These are phyloP conservation scores for Ustilago bromivora DNA, from an alignment of 1,284 basidiomycete species.

Conservation along the genomic window DNA sequence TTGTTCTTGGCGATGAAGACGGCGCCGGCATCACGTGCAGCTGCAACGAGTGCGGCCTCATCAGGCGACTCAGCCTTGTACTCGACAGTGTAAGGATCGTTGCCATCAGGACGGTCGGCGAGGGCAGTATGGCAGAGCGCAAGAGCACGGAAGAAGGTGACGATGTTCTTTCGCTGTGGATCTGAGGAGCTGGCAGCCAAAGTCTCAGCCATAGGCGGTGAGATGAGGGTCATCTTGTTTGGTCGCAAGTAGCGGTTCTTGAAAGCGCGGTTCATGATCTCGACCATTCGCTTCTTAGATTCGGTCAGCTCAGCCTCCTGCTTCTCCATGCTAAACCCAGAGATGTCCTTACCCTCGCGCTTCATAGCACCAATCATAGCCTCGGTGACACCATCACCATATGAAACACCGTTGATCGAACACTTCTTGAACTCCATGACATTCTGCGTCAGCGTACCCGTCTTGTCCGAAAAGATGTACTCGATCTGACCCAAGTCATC, in stretches of 20 bases:
- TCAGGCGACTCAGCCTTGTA: constrained; percentile 98
- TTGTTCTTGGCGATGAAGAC: constrained; percentile 85
- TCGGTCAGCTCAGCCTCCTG: constrained; percentile 73
- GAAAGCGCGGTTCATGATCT: constrained; percentile 80
- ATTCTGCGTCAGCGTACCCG: constrained; percentile 73
- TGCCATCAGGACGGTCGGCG: constrained; percentile 71
- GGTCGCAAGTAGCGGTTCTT: constrained; percentile 88
- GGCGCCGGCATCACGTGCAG: constrained; percentile 91
- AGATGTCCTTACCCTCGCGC: constrained; percentile 79
- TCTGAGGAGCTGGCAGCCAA: constrained; percentile 75
- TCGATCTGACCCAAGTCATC: constrained; percentile 98
- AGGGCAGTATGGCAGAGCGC: constrained; percentile 93
- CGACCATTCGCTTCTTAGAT: constrained; percentile 83
- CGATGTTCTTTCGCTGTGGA: constrained; percentile 77
- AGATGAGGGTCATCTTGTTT: constrained; percentile 87
- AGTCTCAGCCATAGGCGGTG: constrained; percentile 83
- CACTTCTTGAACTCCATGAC: constrained; percentile 99
- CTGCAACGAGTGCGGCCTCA: constrained; percentile 91
- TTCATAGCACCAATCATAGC: constrained; percentile 91
- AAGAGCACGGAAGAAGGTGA: constrained; percentile 87
- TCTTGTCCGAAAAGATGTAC: constrained; percentile 96
- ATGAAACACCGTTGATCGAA: constrained; percentile 83
- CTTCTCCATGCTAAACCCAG: constrained; percentile 75
- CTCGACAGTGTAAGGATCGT: constrained; percentile 78
- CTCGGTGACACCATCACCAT: constrained; percentile 94